Evolutionary conservation across 345 rosid genomes (phyloP).

Genomic region (Salix dunnii): DNA sequence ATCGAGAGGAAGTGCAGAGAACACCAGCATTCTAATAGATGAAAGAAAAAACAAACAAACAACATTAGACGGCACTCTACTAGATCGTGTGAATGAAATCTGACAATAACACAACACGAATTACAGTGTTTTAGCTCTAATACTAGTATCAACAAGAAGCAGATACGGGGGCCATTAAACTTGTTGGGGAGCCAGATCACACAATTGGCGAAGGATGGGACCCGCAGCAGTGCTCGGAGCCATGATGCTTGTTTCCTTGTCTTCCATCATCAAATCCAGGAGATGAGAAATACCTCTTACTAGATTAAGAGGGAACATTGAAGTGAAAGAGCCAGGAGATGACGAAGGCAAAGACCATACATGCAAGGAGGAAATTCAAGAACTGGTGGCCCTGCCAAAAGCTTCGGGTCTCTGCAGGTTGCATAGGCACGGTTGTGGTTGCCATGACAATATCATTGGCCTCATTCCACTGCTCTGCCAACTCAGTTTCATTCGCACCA

Average conservation of each 20-base stretch:
- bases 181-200: background rate
- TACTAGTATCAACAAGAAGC: slow-evolving; percentile 14
- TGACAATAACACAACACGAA: background rate
- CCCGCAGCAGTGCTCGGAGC: background rate
- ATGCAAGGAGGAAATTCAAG: slow-evolving; percentile 82
- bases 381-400: slow-evolving; percentile 83
- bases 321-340: slow-evolving; percentile 95
- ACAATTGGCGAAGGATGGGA: background rate
- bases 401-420: slow-evolving; percentile 41
- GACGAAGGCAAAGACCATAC: slow-evolving; percentile 91
- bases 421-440: slow-evolving; percentile 26
- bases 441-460: slow-evolving; percentile 32
- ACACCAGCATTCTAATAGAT: background rate
- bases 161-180: background rate
- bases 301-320: slow-evolving; percentile 56
- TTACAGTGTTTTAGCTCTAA: slow-evolving; percentile 11
- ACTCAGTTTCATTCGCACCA: slow-evolving; percentile 46
- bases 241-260: background rate
- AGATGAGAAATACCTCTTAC: background rate
- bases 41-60: background rate
- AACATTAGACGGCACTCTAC: background rate
- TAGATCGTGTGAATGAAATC: background rate
- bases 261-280: slow-evolving; percentile 2
- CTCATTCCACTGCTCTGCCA: slow-evolving; percentile 46
- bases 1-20: background rate